Conservation (phyloP, 75 land plant genomes). For the Chamaecyparis obtusa region DNA sequence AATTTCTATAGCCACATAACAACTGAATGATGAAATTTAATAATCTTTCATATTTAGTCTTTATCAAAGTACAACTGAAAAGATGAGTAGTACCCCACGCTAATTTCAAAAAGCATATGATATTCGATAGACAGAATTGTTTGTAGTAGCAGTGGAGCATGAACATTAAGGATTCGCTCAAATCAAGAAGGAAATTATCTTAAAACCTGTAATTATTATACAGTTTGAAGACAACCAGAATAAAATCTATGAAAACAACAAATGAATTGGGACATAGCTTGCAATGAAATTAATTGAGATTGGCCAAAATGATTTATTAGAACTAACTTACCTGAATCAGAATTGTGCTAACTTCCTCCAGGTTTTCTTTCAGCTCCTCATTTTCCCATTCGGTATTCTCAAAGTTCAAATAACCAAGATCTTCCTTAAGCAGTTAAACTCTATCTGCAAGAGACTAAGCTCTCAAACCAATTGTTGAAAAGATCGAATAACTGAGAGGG, state of each 20-base stretch:
- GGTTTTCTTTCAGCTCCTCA: too few relatives aligned
- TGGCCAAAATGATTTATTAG: background rate
- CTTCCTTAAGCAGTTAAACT: too few relatives aligned
- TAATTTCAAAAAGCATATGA: background rate
- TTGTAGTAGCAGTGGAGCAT: background rate
- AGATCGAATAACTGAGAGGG: too few relatives aligned
- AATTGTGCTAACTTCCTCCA: constrained; percentile 40
- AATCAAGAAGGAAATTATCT: background rate
- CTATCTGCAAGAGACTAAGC: too few relatives aligned
- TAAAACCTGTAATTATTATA: background rate
- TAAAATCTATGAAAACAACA: background rate
- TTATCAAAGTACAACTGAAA: background rate
- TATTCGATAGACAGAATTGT: background rate
- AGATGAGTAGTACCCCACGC: background rate
- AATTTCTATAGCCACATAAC: constrained; percentile 17
- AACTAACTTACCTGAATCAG: background rate
- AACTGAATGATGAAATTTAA: too few relatives aligned
- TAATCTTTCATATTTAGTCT: too few relatives aligned
- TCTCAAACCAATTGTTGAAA: too few relatives aligned
- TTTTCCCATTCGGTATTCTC: too few relatives aligned
- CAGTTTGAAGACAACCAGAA: background rate
- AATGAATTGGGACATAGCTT: background rate
- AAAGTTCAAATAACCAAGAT: too few relatives aligned
- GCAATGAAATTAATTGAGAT: background rate
- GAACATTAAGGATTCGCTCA: background rate